These are phyloP conservation scores for Xylariaceae sp. DNA, from an alignment of 2,329 filamentous ascomycete genomes.

Conservation along the genomic window DNA sequence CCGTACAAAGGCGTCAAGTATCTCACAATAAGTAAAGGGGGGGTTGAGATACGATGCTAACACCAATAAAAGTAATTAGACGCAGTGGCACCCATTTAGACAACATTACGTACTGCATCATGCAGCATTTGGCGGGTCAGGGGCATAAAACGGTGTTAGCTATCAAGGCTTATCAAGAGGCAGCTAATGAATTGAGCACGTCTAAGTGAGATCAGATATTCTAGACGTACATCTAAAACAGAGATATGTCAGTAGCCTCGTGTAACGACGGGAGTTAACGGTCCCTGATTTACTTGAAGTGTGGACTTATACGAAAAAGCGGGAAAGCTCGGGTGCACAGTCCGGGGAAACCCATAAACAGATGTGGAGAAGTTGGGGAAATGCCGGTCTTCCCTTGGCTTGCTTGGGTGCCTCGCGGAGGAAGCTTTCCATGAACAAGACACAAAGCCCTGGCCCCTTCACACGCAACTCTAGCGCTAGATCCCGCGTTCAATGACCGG, in stretches of 20 bases:
- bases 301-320: no score
- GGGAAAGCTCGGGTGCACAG: conserved; percentile 13
- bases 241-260: neutral
- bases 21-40: conserved; percentile 74
- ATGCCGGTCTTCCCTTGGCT: conserved; percentile 12
- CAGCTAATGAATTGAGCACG: neutral
- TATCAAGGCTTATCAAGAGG: neutral
- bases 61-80: neutral
- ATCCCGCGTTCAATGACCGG: conserved; percentile 30
- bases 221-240: no score
- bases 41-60: conserved; percentile 67
- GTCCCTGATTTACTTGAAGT: no score
- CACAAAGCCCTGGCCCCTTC: neutral
- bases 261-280: no score
- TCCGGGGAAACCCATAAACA: neutral
- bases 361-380: conserved; percentile 29
- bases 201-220: neutral
- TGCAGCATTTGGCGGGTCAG: conserved; percentile 11
- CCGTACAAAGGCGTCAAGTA: conserved; percentile 99
- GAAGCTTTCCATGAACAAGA: neutral
- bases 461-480: neutral
- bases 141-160: neutral
- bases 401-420: no score
- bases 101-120: conserved; percentile 23
- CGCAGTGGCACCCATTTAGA: neutral